Evolutionary conservation across 176 grass and related monocot species (phyloP), one percentile per base, ranked within the genome.

Genomic region (Oryza meridionalis): DNA sequence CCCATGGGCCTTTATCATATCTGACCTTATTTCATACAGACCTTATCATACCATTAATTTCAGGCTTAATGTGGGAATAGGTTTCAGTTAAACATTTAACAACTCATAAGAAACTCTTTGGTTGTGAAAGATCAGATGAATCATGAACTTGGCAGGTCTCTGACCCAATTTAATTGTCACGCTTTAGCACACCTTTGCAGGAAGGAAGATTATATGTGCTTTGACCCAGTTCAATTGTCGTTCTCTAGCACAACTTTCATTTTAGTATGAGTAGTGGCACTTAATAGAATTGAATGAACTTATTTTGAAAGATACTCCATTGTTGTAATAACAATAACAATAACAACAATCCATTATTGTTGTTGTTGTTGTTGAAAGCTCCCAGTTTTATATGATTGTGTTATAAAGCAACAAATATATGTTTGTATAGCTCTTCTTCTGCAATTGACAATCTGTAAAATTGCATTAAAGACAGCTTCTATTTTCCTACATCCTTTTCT

Each of bases 21-120:
- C 35, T n/a, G 19, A 64, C 22, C n/a, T 58, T 65, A 22, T 85
- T 82, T 82, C 65, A 81, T 76, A 71, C 29, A 62, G 37, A 50
- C 76, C 6, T 29, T 77, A 55, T 74, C 58, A 5, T 67, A 69
- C 44, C 49, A 69, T 85, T 65, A 45, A 22, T 10, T 81, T 61
- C 65, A 76, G 15, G 11, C 47, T 70, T 75, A 47, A 81, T 33
- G 9, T 71, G 44, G 55, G 81, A 85, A 77, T n/a, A 85, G 32
- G 71, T 55, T 26, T 33, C 55, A 51, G 15, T 62, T 27, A 74
- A 79, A 79, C 63, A 75, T 37, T 58, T 75, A 75, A 74, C 26
- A 49, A 74, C 26, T 33, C 15, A 5, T 0, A 16, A 22, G 31
- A 71, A 12, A 63, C 25, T 68, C 14, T 72, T 62, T 27, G 13